Evolutionary conservation across 805 yeast genomes (phyloP).

Genomic region (Cyberlindnera japonica): DNA sequence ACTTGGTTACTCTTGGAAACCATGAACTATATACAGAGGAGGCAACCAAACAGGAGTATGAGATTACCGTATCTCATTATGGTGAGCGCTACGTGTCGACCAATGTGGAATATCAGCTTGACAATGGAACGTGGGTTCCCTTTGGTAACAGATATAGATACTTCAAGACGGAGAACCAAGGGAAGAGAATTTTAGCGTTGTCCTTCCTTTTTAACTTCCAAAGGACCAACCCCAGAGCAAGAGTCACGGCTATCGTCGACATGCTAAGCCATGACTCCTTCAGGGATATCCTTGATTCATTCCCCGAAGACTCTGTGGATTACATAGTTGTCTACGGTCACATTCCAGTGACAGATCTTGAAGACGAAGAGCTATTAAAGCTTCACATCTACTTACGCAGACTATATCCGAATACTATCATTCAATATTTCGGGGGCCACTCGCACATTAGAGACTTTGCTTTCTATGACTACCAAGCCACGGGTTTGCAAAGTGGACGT

Average conservation of each 20-base stretch:
- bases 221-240: conserved; percentile 53
- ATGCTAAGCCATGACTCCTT: conserved; percentile 66
- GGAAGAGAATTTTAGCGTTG: conserved; percentile 56
- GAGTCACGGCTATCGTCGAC: conserved; percentile 59
- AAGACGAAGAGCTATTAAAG: conserved; percentile 32
- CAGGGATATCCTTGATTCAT: conserved; percentile 34
- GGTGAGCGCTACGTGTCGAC: conserved; percentile 66
- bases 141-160: conserved; percentile 67
- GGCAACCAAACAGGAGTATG: conserved; percentile 62
- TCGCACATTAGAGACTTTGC: conserved; percentile 86
- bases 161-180: conserved; percentile 56
- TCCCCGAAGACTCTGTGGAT: conserved; percentile 49
- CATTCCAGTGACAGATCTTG: conserved; percentile 53
- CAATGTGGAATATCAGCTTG: conserved; percentile 57
- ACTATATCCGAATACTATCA: conserved; percentile 55
- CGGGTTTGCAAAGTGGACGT: conserved; percentile 89
- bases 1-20: conserved; percentile 81
- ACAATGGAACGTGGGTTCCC: conserved; percentile 44
- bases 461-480: conserved; percentile 58
- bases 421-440: conserved; percentile 93
- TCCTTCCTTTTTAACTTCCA: conserved; percentile 79
- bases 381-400: conserved; percentile 46
- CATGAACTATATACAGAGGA: conserved; percentile 79
- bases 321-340: conserved; percentile 73
- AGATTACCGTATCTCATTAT: conserved; percentile 52